These are phyloP conservation scores for Naematelia aurantialba DNA, from an alignment of 768 basidiomycete species.

Conservation along the genomic window DNA sequence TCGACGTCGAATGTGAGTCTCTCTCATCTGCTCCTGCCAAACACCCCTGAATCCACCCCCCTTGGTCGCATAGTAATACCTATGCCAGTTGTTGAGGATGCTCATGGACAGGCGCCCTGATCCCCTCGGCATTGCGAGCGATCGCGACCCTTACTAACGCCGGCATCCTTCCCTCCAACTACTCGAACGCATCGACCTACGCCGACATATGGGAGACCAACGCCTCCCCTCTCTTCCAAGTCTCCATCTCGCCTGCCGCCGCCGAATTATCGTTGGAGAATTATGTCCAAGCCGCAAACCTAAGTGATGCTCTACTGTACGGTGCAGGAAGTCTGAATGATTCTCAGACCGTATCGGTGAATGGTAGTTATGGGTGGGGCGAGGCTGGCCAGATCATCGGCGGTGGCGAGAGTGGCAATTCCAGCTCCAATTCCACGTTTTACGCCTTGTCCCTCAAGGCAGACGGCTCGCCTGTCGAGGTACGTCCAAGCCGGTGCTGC, in stretches of 20 bases:
- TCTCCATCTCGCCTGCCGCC: constrained; percentile 40
- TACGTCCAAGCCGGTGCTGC: no score
- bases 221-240: constrained; percentile 52
- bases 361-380: constrained; percentile 3
- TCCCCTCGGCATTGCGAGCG: constrained; percentile 54
- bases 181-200: constrained; percentile 22
- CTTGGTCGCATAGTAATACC: not conserved
- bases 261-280: constrained; percentile 50
- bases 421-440: constrained; percentile 46
- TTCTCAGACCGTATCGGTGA: constrained; percentile 2
- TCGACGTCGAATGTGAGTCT: constrained; percentile 52
- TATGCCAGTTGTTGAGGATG: not conserved
- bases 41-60: no score
- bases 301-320: constrained; percentile 47
- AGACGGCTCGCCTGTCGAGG: constrained; percentile 53
- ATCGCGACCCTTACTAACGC: constrained; percentile 46
- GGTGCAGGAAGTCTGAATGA: constrained; percentile 25
- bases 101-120: constrained; percentile 46
- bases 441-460: constrained; percentile 53
- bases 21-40: not conserved
- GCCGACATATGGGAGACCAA: constrained; percentile 51
- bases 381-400: constrained; percentile 20
- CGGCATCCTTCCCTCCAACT: constrained; percentile 44
- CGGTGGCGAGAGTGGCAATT: constrained; percentile 6
- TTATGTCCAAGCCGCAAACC: constrained; percentile 51